phyloP scores from a whole-genome alignment of 345 rosid species.

The Anastatica hierochuntica region DNA sequence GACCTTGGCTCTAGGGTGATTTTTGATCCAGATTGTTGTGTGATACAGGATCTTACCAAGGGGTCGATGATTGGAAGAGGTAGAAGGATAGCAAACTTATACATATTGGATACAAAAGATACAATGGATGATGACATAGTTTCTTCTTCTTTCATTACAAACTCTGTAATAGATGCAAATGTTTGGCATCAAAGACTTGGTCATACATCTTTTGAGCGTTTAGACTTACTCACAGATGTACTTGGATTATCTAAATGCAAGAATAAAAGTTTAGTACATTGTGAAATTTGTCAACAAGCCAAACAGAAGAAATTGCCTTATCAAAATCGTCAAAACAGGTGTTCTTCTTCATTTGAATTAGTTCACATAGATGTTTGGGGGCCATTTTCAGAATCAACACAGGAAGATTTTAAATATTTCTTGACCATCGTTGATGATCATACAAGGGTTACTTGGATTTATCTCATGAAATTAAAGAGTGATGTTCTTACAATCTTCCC shows the following conservation, averaged over 20 bases:
- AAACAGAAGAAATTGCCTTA: background rate
- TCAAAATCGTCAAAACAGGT: background rate
- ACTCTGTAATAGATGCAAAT: background rate
- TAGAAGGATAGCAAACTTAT: background rate
- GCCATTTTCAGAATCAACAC: no score
- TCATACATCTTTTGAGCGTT: no score
- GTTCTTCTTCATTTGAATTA: background rate
- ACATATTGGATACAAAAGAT: background rate
- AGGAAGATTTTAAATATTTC: no score
- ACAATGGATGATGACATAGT: no score
- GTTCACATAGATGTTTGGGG: no score
- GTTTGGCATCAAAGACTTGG: background rate
- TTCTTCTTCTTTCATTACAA: background rate
- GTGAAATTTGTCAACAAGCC: background rate
- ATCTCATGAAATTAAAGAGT: background rate
- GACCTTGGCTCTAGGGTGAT: background rate
- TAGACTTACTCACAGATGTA: no score
- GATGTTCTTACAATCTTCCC: background rate
- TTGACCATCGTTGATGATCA: no score
- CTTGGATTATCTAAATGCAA: no score
- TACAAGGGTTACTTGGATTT: background rate
- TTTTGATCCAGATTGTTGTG: background rate
- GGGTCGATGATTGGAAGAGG: no score
- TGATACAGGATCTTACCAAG: background rate
- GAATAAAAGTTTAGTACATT: background rate